Evolutionary conservation across 1,139 yeast species (phyloP).

Genomic region (Nakaseomyces sp.): DNA sequence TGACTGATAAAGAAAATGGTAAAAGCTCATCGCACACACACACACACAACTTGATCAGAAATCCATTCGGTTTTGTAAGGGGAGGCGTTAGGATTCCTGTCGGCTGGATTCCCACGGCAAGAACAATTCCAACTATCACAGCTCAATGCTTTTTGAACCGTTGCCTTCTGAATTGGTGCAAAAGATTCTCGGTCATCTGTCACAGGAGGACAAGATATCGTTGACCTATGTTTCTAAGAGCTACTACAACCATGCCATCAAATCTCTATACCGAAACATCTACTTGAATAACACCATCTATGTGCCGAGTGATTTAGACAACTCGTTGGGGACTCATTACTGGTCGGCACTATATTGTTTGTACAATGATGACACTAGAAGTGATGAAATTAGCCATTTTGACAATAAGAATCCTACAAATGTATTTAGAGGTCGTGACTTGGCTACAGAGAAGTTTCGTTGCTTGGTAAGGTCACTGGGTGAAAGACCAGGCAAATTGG

Average conservation of each 20-base stretch:
- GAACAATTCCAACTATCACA: too few relatives aligned
- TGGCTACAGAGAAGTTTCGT: constrained; percentile 16
- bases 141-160: constrained; percentile 14
- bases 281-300: constrained; percentile 24
- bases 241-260: constrained; percentile 12
- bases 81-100: too few relatives aligned
- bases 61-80: too few relatives aligned
- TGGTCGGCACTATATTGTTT: constrained; percentile 24
- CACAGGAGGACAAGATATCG: constrained; percentile 25
- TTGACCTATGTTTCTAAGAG: constrained; percentile 21
- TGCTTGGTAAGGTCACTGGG: constrained; percentile 20
- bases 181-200: constrained; percentile 13
- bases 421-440: not conserved
- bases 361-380: constrained; percentile 6
- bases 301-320: constrained; percentile 21
- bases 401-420: not conserved
- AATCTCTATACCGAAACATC: constrained; percentile 22
- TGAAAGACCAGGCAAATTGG: constrained; percentile 14
- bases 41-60: too few relatives aligned
- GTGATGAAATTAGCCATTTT: constrained; percentile 1
- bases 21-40: too few relatives aligned
- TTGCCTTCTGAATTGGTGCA: constrained; percentile 24
- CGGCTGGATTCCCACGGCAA: too few relatives aligned
- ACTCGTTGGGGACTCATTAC: constrained; percentile 16
- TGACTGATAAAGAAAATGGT: too few relatives aligned